Percentiles rank a stretch among this genome's conserved stretches.
phyloP scores from a whole-genome alignment of 192 early-diverging fungal species.

The Helicostylum pulchrum region DNA sequence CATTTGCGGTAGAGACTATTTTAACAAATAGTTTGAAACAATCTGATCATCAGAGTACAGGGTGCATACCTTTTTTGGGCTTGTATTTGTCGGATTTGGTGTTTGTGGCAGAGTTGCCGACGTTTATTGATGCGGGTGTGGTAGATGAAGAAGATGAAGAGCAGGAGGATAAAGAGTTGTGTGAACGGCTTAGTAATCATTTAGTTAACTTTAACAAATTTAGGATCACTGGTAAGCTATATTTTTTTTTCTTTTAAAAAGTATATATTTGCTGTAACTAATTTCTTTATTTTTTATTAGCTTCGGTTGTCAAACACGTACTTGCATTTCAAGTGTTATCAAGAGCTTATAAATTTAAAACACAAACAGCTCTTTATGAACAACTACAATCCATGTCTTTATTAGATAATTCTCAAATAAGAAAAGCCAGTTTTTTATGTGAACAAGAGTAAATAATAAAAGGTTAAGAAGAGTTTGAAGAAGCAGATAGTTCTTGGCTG shows the following conservation, averaged over 20 bases:
- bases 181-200: conserved; percentile 11
- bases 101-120: conserved; percentile 56
- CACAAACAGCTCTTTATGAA: conserved; percentile 36
- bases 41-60: conserved; percentile 24
- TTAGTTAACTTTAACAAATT: conserved; percentile 60
- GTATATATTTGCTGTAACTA: not conserved
- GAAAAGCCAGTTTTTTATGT: conserved; percentile 28
- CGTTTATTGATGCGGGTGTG: conserved; percentile 39
- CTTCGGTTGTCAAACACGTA: conserved; percentile 51
- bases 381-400: conserved; percentile 24
- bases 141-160: not conserved
- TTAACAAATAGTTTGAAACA: conserved; percentile 22
- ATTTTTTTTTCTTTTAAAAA: too few species aligned
- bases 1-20: conserved; percentile 31
- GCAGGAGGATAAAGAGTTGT: conserved; percentile 2
- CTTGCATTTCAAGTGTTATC: conserved; percentile 51
- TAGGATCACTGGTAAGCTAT: conserved; percentile 50
- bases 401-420: conserved; percentile 29
- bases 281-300: conserved; percentile 9
- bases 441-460: conserved; percentile 9
- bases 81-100: conserved; percentile 58
- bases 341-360: conserved; percentile 43
- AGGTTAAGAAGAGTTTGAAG: not conserved
- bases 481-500: conserved; percentile 22
- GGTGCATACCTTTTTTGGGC: conserved; percentile 60